A percentile compares a stretch with the other conserved stretches of the same genome.
Conservation (phyloP, 2,329 filamentous ascomycete genomes). For the Colletotrichum tabaci region DNA sequence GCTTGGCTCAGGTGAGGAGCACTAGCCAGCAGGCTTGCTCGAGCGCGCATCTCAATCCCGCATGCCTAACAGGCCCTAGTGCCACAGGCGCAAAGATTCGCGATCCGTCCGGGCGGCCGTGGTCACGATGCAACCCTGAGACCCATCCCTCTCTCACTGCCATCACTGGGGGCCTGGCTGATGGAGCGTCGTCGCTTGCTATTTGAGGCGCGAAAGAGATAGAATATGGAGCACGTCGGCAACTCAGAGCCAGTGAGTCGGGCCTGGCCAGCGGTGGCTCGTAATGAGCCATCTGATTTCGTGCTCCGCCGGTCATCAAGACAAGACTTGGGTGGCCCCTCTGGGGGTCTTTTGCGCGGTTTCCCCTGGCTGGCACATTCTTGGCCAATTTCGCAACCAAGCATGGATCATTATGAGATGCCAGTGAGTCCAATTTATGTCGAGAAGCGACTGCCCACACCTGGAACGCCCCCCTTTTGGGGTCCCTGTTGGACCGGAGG, state of each 20-base stretch:
- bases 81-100: constrained; percentile 41
- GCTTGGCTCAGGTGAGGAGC: constrained; percentile 35
- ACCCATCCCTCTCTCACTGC: constrained; percentile 21
- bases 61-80: constrained; percentile 39
- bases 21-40: constrained; percentile 19
- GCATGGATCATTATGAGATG: constrained; percentile 38
- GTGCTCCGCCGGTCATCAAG: constrained; percentile 38
- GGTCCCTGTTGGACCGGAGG: constrained; percentile 14
- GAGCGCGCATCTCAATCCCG: constrained; percentile 42
- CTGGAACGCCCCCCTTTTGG: constrained; percentile 31
- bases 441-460: constrained; percentile 31
- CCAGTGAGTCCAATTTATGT: constrained; percentile 34
- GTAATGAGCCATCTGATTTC: constrained; percentile 34
- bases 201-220: constrained; percentile 38
- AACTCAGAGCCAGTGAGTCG: constrained; percentile 14
- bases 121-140: constrained; percentile 41
- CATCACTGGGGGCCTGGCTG: constrained; percentile 18
- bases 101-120: constrained; percentile 39
- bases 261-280: constrained; percentile 35
- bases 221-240: constrained; percentile 26
- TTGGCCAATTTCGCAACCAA: constrained; percentile 42
- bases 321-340: constrained; percentile 35
- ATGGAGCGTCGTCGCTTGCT: constrained; percentile 36
- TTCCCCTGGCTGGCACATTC: constrained; percentile 32
- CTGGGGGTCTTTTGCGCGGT: constrained; percentile 21